These are phyloP conservation scores for Penicillium chermesinum DNA, from an alignment of 495 filamentous ascomycete species.

Conservation along the genomic window DNA sequence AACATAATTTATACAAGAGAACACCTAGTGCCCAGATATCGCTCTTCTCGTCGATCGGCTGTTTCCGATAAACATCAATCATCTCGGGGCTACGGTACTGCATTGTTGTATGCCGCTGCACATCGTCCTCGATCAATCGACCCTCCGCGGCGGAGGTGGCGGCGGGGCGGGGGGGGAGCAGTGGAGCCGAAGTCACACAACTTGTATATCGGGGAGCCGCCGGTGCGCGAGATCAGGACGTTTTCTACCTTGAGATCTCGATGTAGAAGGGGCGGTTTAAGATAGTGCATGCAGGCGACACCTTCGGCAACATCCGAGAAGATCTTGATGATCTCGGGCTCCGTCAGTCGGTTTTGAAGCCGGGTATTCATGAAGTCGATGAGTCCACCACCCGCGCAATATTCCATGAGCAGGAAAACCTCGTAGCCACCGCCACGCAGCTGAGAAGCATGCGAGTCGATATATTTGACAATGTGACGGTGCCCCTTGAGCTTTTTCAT, in stretches of 20 bases:
- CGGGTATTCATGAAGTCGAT: slow-evolving; percentile 99
- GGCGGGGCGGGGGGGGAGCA: slow-evolving; percentile 74
- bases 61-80: slow-evolving; percentile 95
- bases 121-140: slow-evolving; percentile 88
- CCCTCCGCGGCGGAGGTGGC: slow-evolving; percentile 83
- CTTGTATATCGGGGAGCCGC: slow-evolving; percentile 67
- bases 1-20: slow-evolving; percentile 95
- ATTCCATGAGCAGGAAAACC: slow-evolving; percentile 98
- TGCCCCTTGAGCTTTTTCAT: slow-evolving; percentile 99
- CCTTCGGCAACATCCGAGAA: slow-evolving; percentile 94
- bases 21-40: slow-evolving; percentile 98
- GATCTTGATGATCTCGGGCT: slow-evolving; percentile 95
- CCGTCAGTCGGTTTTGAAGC: slow-evolving; percentile 90
- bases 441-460: slow-evolving; percentile 96
- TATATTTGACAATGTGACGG: slow-evolving; percentile 91
- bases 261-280: slow-evolving; percentile 89
- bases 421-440: slow-evolving; percentile 91
- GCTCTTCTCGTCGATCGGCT: slow-evolving; percentile 97
- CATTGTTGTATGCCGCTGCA: slow-evolving; percentile 93
- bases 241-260: slow-evolving; percentile 98
- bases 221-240: slow-evolving; percentile 74
- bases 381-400: slow-evolving; percentile 73
- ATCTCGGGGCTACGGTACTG: slow-evolving; percentile 98
- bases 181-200: slow-evolving; percentile 97
- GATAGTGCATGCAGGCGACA: slow-evolving; percentile 98